A percentile compares a stretch with the other conserved stretches of the same genome.
phyloP scores from a whole-genome alignment of 805 yeast species.

The Scheffersomyces coipomensis region DNA sequence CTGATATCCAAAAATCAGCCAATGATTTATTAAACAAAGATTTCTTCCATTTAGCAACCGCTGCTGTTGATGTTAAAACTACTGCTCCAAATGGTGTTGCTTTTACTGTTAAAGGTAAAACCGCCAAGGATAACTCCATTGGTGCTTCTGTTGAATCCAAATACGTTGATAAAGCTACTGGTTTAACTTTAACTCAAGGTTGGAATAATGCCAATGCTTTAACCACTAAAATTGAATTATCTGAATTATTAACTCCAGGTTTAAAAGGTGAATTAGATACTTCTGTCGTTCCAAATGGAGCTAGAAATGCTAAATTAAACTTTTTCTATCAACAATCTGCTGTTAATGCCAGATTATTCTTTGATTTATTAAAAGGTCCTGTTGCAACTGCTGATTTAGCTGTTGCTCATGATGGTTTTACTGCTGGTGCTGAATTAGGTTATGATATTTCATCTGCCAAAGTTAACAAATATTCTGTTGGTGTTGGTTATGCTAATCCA shows the following conservation, averaged over 20 bases:
- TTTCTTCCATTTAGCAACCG: conserved; percentile 89
- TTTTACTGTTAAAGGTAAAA: conserved; percentile 91
- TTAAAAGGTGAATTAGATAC: conserved; percentile 90
- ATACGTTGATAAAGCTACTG: conserved; percentile 88
- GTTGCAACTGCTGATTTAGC: conserved; percentile 93
- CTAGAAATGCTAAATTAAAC: conserved; percentile 86
- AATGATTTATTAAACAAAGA: conserved; percentile 88
- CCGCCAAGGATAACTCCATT: conserved; percentile 74
- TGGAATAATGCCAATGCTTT: conserved; percentile 94
- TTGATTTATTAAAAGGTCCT: conserved; percentile 94
- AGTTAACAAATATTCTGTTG: conserved; percentile 91
- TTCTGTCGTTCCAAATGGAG: conserved; percentile 78
- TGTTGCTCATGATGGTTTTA: conserved; percentile 92
- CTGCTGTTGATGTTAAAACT: conserved; percentile 85
- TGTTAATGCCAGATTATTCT: conserved; percentile 90
- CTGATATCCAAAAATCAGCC: conserved; percentile 90
- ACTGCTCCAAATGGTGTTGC: conserved; percentile 95
- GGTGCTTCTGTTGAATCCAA: conserved; percentile 89
- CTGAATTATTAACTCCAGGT: conserved; percentile 91
- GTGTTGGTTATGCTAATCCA: conserved; percentile 89
- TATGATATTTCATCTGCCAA: conserved; percentile 93
- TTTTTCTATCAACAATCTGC: conserved; percentile 89
- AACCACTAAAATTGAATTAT: conserved; percentile 89
- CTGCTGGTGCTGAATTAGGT: conserved; percentile 96
- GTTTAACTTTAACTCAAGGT: conserved; percentile 93